These are phyloP conservation scores for Neonectria faginata DNA, from an alignment of 2,329 filamentous ascomycete species.

Conservation along the genomic window DNA sequence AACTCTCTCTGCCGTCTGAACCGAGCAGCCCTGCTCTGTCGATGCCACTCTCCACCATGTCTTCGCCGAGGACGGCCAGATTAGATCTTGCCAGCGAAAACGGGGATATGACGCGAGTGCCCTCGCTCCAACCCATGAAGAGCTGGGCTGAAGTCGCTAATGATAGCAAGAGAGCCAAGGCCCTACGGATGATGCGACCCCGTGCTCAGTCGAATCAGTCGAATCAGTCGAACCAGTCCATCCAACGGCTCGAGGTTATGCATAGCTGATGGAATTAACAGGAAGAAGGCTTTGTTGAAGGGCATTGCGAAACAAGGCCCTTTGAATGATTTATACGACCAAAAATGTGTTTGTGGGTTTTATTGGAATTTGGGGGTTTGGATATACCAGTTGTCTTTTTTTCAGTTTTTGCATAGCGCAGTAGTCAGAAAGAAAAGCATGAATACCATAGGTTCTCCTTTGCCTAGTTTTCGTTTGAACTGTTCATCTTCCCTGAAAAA, in stretches of 20 bases:
- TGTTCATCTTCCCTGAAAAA: neutral
- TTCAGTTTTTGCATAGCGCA: constrained; percentile 17
- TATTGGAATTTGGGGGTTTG: neutral
- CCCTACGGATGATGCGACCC: constrained; percentile 29
- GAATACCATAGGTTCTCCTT: neutral
- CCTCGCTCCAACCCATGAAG: constrained; percentile 51
- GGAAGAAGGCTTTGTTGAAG: neutral
- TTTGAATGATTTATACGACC: constrained; percentile 9
- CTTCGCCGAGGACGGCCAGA: constrained; percentile 46
- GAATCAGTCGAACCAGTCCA: neutral
- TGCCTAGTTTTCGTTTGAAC: constrained; percentile 2
- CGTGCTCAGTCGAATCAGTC: constrained; percentile 26
- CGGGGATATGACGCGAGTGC: constrained; percentile 41
- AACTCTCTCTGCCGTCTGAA: constrained; percentile 24
- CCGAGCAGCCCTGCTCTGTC: constrained; percentile 42
- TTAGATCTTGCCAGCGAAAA: constrained; percentile 38
- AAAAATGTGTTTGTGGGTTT: constrained; percentile 2
- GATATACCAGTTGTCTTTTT: constrained; percentile 26
- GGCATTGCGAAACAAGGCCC: neutral
- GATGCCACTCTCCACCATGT: constrained; percentile 47
- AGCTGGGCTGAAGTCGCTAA: constrained; percentile 58
- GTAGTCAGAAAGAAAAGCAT: constrained; percentile 9
- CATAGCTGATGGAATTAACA: constrained; percentile 2
- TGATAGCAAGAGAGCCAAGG: constrained; percentile 36
- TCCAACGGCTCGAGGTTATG: constrained; percentile 19